Percentiles rank a stretch among this genome's conserved stretches.
Conservation (phyloP, 1,139 yeast genomes). For the Trichomonascaceae sp. region DNA sequence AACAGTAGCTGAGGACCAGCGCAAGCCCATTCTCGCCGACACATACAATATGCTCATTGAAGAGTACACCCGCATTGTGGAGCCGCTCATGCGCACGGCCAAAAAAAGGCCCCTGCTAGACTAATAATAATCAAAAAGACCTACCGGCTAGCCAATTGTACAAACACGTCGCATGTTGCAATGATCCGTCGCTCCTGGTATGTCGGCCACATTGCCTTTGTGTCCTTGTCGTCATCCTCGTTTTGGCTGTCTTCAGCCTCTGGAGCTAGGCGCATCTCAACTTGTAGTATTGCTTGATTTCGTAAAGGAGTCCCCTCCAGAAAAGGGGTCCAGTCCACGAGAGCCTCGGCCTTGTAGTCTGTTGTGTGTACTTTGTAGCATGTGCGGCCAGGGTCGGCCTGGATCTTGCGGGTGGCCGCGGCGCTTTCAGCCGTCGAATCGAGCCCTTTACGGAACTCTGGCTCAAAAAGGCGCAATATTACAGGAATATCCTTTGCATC, state of each 20-base stretch:
- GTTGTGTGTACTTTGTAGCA: neutral
- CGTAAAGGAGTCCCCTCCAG: neutral
- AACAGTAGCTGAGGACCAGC: slow-evolving; percentile 48
- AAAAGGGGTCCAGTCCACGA: neutral
- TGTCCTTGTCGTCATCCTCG: neutral
- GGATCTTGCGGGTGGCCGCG: neutral
- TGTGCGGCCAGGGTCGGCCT: neutral
- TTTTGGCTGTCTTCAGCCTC: neutral
- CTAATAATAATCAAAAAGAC: no score
- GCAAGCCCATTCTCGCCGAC: slow-evolving; percentile 57
- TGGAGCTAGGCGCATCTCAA: neutral
- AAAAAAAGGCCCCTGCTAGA: no score
- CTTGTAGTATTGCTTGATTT: neutral
- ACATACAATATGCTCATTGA: slow-evolving; percentile 58
- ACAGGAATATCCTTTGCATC: neutral
- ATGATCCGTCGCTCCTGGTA: neutral
- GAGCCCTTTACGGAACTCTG: neutral
- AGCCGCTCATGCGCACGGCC: no score
- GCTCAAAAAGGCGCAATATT: neutral
- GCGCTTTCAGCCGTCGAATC: neutral
- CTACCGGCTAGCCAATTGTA: no score
- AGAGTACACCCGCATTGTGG: slow-evolving; percentile 51
- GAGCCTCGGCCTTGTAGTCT: neutral
- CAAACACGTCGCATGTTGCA: neutral
- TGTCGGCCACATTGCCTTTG: neutral